These are phyloP conservation scores for Colletotrichum plurivorum DNA, from an alignment of 2,329 filamentous ascomycete species.

Conservation along the genomic window DNA sequence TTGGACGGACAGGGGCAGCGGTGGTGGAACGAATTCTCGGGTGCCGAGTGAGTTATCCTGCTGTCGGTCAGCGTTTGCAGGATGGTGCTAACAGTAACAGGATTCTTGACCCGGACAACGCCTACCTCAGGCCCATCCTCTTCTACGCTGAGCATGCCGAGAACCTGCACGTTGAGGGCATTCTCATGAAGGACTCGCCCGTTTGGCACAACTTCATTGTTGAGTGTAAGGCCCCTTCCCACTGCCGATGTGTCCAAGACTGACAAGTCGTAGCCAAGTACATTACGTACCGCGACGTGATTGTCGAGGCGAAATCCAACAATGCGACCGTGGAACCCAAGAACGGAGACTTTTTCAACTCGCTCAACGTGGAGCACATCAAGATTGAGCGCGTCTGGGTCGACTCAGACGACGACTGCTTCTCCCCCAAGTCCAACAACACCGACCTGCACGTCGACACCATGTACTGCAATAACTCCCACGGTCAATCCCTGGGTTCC, in stretches of 20 bases:
- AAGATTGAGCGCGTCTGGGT: conserved; percentile 64
- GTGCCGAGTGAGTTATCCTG: conserved; percentile 47
- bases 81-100: background rate
- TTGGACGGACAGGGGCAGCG: conserved; percentile 69
- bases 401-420: conserved; percentile 71
- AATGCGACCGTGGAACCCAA: conserved; percentile 62
- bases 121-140: conserved; percentile 70
- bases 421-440: conserved; percentile 72
- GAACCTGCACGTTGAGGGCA: conserved; percentile 69
- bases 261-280: conserved; percentile 54
- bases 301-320: conserved; percentile 68
- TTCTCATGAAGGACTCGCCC: conserved; percentile 72
- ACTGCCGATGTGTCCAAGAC: too few species aligned
- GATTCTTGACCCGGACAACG: conserved; percentile 67
- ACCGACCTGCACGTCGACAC: conserved; percentile 71
- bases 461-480: conserved; percentile 72
- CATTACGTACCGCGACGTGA: conserved; percentile 66
- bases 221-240: conserved; percentile 53
- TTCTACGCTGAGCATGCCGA: conserved; percentile 75
- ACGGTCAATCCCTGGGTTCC: conserved; percentile 70
- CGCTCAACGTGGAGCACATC: conserved; percentile 68
- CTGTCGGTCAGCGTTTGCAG: background rate
- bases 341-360: conserved; percentile 75
- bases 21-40: conserved; percentile 59
- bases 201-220: conserved; percentile 77